Percentiles rank a stretch among this genome's conserved stretches.
These are phyloP conservation scores for Gracilaria vermiculophylla DNA, from an alignment of 23 red algal genomes.

Conservation along the genomic window DNA sequence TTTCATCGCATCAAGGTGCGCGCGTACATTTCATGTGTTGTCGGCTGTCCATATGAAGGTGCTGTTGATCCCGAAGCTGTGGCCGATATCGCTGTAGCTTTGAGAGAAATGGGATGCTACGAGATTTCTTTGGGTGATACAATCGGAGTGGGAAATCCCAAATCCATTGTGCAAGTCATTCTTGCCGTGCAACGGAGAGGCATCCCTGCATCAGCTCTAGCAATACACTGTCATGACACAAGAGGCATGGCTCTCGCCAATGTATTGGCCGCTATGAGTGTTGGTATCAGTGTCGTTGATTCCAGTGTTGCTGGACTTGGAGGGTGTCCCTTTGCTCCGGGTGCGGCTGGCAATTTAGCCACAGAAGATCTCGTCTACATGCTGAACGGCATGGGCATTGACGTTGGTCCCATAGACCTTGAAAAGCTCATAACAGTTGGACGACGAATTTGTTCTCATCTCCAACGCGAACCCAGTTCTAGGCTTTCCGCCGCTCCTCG, in stretches of 20 bases:
- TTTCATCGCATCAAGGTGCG: slow-evolving; percentile 44
- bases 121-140: slow-evolving; percentile 97
- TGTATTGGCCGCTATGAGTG: slow-evolving; percentile 74
- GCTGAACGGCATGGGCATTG: slow-evolving; percentile 53
- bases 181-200: slow-evolving; percentile 37
- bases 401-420: slow-evolving; percentile 38
- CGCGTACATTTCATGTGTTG: slow-evolving; percentile 88
- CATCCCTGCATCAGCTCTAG: slow-evolving; percentile 40
- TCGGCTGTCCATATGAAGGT: slow-evolving; percentile 92
- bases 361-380: slow-evolving; percentile 82
- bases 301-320: slow-evolving; percentile 85
- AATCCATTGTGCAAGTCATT: slow-evolving; percentile 57
- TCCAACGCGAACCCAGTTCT: slow-evolving; percentile 17
- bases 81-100: slow-evolving; percentile 57
- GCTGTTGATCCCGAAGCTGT: slow-evolving; percentile 53
- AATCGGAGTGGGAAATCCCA: slow-evolving; percentile 88
- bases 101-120: slow-evolving; percentile 91
- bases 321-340: slow-evolving; percentile 94
- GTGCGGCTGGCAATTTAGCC: slow-evolving; percentile 89
- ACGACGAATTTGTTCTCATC: slow-evolving; percentile 29
- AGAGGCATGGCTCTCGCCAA: slow-evolving; percentile 88
- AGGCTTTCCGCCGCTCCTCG: background rate
- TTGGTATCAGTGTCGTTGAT: slow-evolving; percentile 72
- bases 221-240: slow-evolving; percentile 96
- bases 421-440: slow-evolving; percentile 38